Conservation (phyloP, 805 yeast species). For the Saccharomycopsis sp. region DNA sequence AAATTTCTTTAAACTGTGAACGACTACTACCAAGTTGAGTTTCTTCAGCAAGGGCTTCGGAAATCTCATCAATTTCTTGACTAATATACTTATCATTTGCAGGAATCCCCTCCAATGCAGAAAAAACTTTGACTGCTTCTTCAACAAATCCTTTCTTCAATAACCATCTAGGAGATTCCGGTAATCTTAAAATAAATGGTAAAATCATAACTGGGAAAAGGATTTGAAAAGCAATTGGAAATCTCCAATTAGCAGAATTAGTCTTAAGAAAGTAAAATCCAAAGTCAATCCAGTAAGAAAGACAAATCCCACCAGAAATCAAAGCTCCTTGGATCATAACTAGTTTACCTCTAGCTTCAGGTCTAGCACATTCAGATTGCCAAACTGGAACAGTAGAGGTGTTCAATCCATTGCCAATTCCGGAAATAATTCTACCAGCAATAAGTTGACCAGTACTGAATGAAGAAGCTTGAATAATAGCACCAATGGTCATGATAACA, state of each 20-base stretch:
- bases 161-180: slow-evolving; percentile 52
- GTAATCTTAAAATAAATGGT: slow-evolving; percentile 23
- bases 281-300: slow-evolving; percentile 68
- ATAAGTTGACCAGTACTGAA: slow-evolving; percentile 31
- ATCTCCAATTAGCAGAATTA: slow-evolving; percentile 41
- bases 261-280: slow-evolving; percentile 46
- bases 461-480: slow-evolving; percentile 40
- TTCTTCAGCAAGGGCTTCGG: not conserved
- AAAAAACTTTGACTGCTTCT: slow-evolving; percentile 12
- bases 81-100: not conserved
- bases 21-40: not conserved
- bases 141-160: slow-evolving; percentile 23
- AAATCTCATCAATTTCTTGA: slow-evolving; percentile 9
- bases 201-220: slow-evolving; percentile 33
- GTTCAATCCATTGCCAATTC: slow-evolving; percentile 66
- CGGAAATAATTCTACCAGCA: slow-evolving; percentile 60
- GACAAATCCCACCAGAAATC: slow-evolving; percentile 59
- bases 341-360: slow-evolving; percentile 55
- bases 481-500: slow-evolving; percentile 47
- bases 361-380: slow-evolving; percentile 65
- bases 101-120: slow-evolving; percentile 13
- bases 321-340: slow-evolving; percentile 63
- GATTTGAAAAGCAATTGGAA: slow-evolving; percentile 67
- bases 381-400: slow-evolving; percentile 74
- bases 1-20: slow-evolving; percentile 27